Evolutionary conservation across 148 eudicot species (phyloP).

Genomic region (Tetragonia tetragonoides): DNA sequence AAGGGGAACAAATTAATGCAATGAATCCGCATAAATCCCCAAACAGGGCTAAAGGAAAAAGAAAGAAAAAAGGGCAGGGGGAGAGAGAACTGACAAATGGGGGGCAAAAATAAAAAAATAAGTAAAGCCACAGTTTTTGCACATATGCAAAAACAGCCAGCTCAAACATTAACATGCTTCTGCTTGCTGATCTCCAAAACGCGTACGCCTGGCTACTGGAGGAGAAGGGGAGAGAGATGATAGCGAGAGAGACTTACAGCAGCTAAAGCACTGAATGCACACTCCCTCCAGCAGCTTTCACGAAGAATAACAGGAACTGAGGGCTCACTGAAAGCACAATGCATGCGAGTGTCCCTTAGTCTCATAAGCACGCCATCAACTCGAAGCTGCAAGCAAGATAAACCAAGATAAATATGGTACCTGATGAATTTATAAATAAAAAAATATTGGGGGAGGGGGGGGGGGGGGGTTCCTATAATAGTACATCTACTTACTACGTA

Average conservation of each 20-base stretch:
- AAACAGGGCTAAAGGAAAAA: neutral
- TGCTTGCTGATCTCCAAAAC: neutral
- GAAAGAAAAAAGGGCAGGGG: neutral
- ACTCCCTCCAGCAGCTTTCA: conserved; percentile 93
- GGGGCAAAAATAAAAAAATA: neutral
- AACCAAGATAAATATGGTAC: conserved; percentile 11
- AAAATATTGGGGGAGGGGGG: too few species aligned
- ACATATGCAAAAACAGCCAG: neutral
- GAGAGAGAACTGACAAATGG: neutral
- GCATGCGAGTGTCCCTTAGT: conserved; percentile 87
- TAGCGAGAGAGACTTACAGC: conserved; percentile 46
- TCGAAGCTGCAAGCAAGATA: conserved; percentile 62
- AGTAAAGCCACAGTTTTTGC: neutral
- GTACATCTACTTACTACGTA: neutral
- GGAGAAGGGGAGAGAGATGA: conserved; percentile 3
- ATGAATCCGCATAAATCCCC: neutral
- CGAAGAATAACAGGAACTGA: conserved; percentile 57
- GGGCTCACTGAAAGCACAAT: conserved; percentile 52
- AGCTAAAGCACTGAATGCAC: conserved; percentile 62
- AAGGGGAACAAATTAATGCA: neutral
- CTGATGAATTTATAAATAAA: neutral
- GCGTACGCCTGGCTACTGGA: neutral
- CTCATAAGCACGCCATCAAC: conserved; percentile 95
- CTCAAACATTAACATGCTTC: neutral
- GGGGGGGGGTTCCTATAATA: neutral